These are phyloP conservation scores for Hymenoscyphus linearis DNA, from an alignment of 2,329 filamentous ascomycete genomes.

Conservation along the genomic window DNA sequence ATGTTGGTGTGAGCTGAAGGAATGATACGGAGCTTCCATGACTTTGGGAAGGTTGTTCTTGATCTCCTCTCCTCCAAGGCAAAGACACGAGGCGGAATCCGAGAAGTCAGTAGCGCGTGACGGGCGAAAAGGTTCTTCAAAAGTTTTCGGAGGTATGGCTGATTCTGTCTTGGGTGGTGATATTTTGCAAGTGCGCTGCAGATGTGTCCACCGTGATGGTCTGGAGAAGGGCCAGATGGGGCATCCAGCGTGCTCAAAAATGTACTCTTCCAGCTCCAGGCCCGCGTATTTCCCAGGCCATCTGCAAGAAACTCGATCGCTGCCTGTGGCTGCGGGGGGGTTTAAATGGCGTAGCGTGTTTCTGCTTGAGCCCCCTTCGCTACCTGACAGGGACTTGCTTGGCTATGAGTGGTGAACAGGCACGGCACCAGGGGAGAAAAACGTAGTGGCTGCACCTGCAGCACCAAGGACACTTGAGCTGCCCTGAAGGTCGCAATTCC, in stretches of 20 bases:
- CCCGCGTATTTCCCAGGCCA: neutral
- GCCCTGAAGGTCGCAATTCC: neutral
- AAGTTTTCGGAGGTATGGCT: neutral
- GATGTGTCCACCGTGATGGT: neutral
- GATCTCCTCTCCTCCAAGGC: neutral
- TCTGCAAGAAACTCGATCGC: neutral
- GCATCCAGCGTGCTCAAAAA: neutral
- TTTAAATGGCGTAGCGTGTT: neutral
- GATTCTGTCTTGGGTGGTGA: neutral
- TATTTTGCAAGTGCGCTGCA: neutral
- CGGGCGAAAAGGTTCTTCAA: too few species aligned
- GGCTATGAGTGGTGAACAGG: neutral
- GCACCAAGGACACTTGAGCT: neutral
- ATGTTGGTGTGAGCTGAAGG: neutral
- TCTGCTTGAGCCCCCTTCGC: conserved; percentile 8
- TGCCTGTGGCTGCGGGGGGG: neutral
- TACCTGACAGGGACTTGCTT: neutral
- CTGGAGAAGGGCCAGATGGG: neutral
- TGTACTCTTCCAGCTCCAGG: neutral
- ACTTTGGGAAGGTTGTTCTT: neutral
- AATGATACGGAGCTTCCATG: too few species aligned
- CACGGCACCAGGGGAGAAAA: neutral
- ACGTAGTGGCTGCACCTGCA: neutral
- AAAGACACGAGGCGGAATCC: neutral
- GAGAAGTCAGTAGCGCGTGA: neutral